Evolutionary conservation across 768 basidiomycete species (phyloP).

Genomic region (Suillus cothurnatus): DNA sequence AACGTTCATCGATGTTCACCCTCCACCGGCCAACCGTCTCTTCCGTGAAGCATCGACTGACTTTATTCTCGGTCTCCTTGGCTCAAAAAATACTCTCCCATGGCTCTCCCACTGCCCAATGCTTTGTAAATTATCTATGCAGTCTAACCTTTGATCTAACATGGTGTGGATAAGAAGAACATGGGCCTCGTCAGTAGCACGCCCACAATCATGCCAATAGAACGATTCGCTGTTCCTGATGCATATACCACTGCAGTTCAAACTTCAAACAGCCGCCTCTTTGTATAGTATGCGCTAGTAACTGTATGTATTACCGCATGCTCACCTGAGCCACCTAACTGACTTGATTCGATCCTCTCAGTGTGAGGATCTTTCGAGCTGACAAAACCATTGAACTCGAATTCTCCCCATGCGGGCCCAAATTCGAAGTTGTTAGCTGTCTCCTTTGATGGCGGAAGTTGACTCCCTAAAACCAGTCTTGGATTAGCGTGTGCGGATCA

Average conservation of each 20-base stretch:
- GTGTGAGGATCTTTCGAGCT: conserved; percentile 77
- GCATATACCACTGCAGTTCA: conserved; percentile 15
- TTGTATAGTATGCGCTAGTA: conserved; percentile 78
- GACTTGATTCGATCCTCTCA: conserved; percentile 34
- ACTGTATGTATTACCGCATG: conserved; percentile 44
- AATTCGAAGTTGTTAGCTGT: conserved; percentile 89
- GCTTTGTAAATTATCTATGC: neutral
- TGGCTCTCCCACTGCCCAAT: too few species aligned
- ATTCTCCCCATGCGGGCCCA: conserved; percentile 92
- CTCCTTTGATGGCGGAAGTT: neutral
- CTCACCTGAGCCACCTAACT: conserved; percentile 16
- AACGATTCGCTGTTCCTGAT: conserved; percentile 67
- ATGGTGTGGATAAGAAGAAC: conserved; percentile 78
- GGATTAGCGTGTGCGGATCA: conserved; percentile 88
- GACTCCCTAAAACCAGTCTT: conserved; percentile 90
- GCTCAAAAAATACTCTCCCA: too few species aligned
- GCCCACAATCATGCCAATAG: conserved; percentile 64
- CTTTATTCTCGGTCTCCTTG: too few species aligned
- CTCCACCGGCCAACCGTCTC: too few species aligned
- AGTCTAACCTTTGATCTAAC: conserved; percentile 18
- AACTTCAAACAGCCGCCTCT: conserved; percentile 72
- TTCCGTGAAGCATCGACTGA: too few species aligned
- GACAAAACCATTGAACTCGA: conserved; percentile 83
- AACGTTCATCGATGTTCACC: too few species aligned
- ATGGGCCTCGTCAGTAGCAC: conserved; percentile 83